Evolutionary conservation across 2,329 filamentous ascomycete species (phyloP).

Genomic region (Pyricularia pennisetigena): DNA sequence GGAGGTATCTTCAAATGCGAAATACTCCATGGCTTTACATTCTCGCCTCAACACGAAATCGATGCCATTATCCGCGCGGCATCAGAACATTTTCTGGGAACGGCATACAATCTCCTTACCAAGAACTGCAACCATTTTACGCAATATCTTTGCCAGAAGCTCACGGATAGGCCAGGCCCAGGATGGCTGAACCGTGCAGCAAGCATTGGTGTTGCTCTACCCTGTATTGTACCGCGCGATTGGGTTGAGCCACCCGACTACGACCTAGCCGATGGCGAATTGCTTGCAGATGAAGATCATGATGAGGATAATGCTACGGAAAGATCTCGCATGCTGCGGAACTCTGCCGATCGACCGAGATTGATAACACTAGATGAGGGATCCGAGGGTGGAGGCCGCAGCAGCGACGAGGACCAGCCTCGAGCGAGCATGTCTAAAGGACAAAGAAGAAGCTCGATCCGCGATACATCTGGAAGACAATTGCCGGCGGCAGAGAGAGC

Average conservation of each 20-base stretch:
- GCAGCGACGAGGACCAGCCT: conserved; percentile 34
- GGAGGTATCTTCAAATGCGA: conserved; percentile 68
- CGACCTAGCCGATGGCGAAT: conserved; percentile 60
- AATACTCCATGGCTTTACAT: conserved; percentile 71
- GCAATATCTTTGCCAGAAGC: conserved; percentile 59
- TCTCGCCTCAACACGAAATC: conserved; percentile 59
- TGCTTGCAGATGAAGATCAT: conserved; percentile 45
- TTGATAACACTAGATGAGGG: conserved; percentile 13
- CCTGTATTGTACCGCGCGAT: conserved; percentile 72
- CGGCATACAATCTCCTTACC: conserved; percentile 70
- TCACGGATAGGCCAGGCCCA: conserved; percentile 63
- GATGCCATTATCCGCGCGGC: conserved; percentile 58
- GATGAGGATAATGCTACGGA: conserved; percentile 42
- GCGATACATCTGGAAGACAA: conserved; percentile 39
- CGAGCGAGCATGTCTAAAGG: conserved; percentile 27
- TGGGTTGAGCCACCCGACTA: conserved; percentile 75
- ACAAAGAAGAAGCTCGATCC: conserved; percentile 28
- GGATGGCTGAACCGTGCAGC: conserved; percentile 75
- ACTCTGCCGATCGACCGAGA: conserved; percentile 16
- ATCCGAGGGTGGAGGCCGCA: conserved; percentile 25
- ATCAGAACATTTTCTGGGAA: conserved; percentile 64
- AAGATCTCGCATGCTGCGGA: conserved; percentile 47
- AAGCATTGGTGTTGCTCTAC: conserved; percentile 70
- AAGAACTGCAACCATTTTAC: conserved; percentile 90
- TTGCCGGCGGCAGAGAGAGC: conserved; percentile 44